Percentiles rank a stretch among this genome's conserved stretches.
Evolutionary conservation across 2,329 filamentous ascomycete genomes (phyloP).

Genomic region (Penicillium sp.): DNA sequence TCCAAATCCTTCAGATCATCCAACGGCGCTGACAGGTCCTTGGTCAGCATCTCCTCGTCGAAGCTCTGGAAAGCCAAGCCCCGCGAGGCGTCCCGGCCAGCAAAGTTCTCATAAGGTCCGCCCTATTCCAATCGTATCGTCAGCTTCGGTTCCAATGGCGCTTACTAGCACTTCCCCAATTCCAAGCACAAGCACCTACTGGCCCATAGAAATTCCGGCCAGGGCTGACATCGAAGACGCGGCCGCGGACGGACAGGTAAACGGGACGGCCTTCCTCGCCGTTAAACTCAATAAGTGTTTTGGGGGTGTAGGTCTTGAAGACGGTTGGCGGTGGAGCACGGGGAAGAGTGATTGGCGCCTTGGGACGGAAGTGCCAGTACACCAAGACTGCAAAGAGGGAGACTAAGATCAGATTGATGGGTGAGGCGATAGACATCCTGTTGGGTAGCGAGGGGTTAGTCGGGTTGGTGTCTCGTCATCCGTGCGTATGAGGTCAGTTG

Average conservation of each 20-base stretch:
- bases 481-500: background rate
- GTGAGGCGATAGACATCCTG: constrained; percentile 47
- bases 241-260: constrained; percentile 82
- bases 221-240: constrained; percentile 78
- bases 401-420: constrained; percentile 54
- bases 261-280: constrained; percentile 65
- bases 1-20: constrained; percentile 66
- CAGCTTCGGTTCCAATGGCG: constrained; percentile 1
- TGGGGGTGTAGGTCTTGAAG: constrained; percentile 75
- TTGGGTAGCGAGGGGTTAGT: constrained; percentile 4
- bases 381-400: constrained; percentile 49
- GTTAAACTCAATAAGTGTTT: constrained; percentile 77
- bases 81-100: constrained; percentile 78
- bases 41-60: constrained; percentile 87
- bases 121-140: constrained; percentile 40
- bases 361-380: constrained; percentile 53
- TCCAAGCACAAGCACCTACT: constrained; percentile 21
- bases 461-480: background rate
- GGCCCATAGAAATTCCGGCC: constrained; percentile 94
- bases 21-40: constrained; percentile 74
- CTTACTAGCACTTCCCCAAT: background rate
- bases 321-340: constrained; percentile 58
- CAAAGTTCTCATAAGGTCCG: constrained; percentile 92
- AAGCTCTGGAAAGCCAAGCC: constrained; percentile 87
- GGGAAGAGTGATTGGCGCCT: constrained; percentile 45